Evolutionary conservation across 768 basidiomycete genomes (phyloP).

Genomic region (Tulasnella sp.): DNA sequence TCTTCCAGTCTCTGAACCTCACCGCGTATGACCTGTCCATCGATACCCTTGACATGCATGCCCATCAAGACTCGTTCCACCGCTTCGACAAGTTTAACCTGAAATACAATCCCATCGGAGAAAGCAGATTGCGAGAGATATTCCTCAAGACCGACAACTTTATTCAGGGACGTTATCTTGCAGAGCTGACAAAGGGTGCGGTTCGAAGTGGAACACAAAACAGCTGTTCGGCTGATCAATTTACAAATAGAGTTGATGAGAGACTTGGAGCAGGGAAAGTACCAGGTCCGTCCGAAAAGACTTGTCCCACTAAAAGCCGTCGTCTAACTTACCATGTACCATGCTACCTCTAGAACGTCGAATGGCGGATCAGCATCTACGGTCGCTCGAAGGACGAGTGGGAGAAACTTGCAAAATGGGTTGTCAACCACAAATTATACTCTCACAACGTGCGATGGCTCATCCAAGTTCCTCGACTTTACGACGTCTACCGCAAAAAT

Average conservation of each 20-base stretch:
- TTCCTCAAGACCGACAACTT: conserved; percentile 98
- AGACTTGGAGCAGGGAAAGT: conserved; percentile 98
- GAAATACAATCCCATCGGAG: conserved; percentile 95
- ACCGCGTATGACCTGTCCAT: conserved; percentile 97
- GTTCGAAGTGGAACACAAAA: not conserved
- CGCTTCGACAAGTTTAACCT: conserved; percentile 98
- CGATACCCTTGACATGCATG: conserved; percentile 99
- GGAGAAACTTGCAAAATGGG: conserved; percentile 98
- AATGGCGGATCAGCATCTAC: conserved; percentile 96
- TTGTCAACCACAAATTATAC: conserved; percentile 81
- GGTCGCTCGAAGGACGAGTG: conserved; percentile 76
- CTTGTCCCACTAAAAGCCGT: not conserved
- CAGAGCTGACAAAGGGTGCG: conserved; percentile 83
- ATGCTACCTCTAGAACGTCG: conserved; percentile 71
- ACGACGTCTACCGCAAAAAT: conserved; percentile 88
- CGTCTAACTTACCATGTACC: not conserved
- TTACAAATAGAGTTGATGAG: conserved; percentile 74
- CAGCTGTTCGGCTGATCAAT: not conserved
- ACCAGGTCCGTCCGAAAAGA: conserved; percentile 49
- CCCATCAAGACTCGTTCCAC: conserved; percentile 95
- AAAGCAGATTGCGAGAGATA: conserved; percentile 88
- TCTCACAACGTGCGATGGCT: conserved; percentile 99
- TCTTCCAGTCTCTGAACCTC: conserved; percentile 91
- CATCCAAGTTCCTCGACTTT: conserved; percentile 87
- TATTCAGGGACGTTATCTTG: conserved; percentile 84